Evolutionary conservation across 129 eudicot species (phyloP).

Genomic region (Pittosporum tobira): DNA sequence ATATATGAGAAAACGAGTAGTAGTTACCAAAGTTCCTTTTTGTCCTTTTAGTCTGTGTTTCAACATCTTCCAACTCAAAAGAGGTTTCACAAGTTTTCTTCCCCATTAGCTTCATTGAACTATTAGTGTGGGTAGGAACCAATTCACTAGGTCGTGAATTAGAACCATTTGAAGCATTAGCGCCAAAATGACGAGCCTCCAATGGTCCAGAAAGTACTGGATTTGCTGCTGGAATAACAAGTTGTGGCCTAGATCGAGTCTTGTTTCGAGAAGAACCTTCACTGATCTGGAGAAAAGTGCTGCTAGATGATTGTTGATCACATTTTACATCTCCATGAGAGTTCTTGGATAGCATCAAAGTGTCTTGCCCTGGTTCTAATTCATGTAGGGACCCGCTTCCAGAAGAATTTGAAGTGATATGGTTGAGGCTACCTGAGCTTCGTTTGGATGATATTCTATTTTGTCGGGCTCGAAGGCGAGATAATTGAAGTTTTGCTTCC

Average conservation of each 20-base stretch:
- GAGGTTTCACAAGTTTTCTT: constrained; percentile 21
- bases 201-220: constrained; percentile 26
- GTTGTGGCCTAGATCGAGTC: constrained; percentile 28
- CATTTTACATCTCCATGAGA: constrained; percentile 23
- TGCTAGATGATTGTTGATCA: constrained; percentile 45
- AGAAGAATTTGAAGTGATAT: not conserved
- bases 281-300: constrained; percentile 16
- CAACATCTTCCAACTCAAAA: constrained; percentile 31
- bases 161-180: constrained; percentile 31
- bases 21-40: constrained; percentile 73
- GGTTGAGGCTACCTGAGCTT: not conserved
- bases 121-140: constrained; percentile 22
- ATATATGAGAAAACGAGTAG: not conserved
- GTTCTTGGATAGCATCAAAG: constrained; percentile 22
- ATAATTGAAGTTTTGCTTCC: constrained; percentile 52
- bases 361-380: too few species aligned
- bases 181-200: constrained; percentile 21
- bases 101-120: constrained; percentile 27
- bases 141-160: constrained; percentile 17
- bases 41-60: constrained; percentile 39
- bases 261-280: constrained; percentile 27
- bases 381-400: too few species aligned
- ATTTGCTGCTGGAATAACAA: constrained; percentile 36
- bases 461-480: constrained; percentile 34
- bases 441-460: not conserved